Conservation (phyloP, 2,329 filamentous ascomycete genomes). For the Rutstroemia sp. region DNA sequence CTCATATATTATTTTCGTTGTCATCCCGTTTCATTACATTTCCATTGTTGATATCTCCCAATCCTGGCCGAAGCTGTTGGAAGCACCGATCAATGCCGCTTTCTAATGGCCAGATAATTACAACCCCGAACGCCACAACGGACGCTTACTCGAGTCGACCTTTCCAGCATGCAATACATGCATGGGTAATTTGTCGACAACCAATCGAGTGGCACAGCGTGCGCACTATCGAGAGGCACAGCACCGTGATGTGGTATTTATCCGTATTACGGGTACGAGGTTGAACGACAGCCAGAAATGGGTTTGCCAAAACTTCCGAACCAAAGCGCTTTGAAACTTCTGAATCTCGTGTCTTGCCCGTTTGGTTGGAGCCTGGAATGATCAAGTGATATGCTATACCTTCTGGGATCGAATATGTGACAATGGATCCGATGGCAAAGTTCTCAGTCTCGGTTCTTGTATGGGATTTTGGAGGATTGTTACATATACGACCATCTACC, state of each 20-base stretch:
- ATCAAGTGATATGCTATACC: slow-evolving; percentile 4
- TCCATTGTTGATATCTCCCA: not conserved
- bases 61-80: not conserved
- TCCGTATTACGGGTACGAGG: not conserved
- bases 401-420: not conserved
- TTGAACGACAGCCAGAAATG: not conserved
- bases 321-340: not conserved
- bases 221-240: not conserved
- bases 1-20: not conserved
- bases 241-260: not conserved
- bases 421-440: not conserved
- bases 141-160: slow-evolving; percentile 1
- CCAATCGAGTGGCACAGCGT: not conserved
- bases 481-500: not conserved
- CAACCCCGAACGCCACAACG: not conserved
- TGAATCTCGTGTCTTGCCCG: slow-evolving; percentile 1
- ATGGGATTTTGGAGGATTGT: not conserved
- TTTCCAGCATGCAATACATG: not conserved
- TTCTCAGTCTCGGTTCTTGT: not conserved
- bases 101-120: not conserved
- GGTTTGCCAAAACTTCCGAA: not conserved
- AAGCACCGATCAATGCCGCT: not conserved
- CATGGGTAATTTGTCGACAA: not conserved
- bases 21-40: not conserved
- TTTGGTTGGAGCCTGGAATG: slow-evolving; percentile 5